phyloP scores from a whole-genome alignment of 176 grass and related monocot genomes.

The Metroxylon sagu region DNA sequence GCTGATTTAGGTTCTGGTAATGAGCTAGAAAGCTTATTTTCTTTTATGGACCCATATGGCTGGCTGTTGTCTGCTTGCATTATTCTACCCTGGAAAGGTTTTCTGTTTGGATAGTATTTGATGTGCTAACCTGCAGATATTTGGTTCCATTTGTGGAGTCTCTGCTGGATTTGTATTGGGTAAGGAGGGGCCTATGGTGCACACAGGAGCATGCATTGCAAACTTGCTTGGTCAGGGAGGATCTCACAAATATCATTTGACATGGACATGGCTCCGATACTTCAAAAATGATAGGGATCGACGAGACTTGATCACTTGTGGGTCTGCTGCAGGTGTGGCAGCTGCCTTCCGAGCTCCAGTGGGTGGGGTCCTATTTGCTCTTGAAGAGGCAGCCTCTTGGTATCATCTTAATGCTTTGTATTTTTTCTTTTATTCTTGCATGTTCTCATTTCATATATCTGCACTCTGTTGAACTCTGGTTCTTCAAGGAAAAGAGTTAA shows the following conservation, averaged over 20 bases:
- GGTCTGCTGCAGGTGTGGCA: too few species aligned
- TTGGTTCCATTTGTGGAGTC: conserved; percentile 56
- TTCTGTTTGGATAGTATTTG: neutral
- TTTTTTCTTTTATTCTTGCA: neutral
- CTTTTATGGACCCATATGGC: too few species aligned
- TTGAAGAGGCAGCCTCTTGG: conserved; percentile 13
- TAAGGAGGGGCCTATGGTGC: conserved; percentile 71
- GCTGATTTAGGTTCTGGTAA: too few species aligned
- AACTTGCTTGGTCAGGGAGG: conserved; percentile 47
- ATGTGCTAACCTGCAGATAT: conserved; percentile 31
- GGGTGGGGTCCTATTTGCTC: too few species aligned
- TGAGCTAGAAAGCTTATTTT: too few species aligned
- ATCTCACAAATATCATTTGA: conserved; percentile 45
- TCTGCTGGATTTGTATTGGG: conserved; percentile 65
- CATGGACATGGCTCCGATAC: conserved; percentile 57
- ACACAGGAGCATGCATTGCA: conserved; percentile 63
- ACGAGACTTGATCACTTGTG: too few species aligned
- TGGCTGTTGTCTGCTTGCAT: too few species aligned
- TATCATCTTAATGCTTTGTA: conserved; percentile 9
- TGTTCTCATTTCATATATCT: neutral
- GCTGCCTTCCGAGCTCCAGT: too few species aligned
- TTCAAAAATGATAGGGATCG: conserved; percentile 50
- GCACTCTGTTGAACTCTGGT: too few species aligned
- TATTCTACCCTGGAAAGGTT: neutral
- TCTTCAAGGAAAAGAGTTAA: too few species aligned